Conservation (phyloP, 2,329 filamentous ascomycete genomes). For the Celoporthe dispersa region DNA sequence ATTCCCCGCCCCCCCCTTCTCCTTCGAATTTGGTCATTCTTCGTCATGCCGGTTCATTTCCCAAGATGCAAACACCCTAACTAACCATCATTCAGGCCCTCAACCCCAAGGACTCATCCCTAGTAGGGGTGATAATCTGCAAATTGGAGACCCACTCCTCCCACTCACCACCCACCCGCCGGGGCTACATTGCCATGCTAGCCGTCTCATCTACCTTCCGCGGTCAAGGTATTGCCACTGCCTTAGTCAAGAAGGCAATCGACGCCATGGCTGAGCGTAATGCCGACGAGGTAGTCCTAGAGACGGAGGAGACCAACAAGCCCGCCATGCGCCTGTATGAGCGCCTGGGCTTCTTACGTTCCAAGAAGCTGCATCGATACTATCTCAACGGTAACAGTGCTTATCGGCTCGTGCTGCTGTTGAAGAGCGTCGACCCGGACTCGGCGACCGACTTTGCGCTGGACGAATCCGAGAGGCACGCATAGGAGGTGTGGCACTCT, state of each 20-base stretch:
- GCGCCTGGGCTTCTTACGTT: slow-evolving; percentile 85
- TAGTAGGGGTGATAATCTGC: slow-evolving; percentile 91
- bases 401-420: slow-evolving; percentile 81
- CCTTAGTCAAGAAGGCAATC: slow-evolving; percentile 86
- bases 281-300: slow-evolving; percentile 93
- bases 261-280: slow-evolving; percentile 83
- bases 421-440: slow-evolving; percentile 61
- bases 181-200: slow-evolving; percentile 98
- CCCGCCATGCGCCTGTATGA: slow-evolving; percentile 93
- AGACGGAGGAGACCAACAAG: slow-evolving; percentile 92
- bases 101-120: slow-evolving; percentile 61
- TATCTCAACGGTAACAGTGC: slow-evolving; percentile 97
- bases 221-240: slow-evolving; percentile 85
- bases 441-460: slow-evolving; percentile 41
- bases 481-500: slow-evolving; percentile 11
- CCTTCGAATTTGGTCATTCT: neutral
- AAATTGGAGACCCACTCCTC: slow-evolving; percentile 91
- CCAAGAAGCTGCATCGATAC: slow-evolving; percentile 91
- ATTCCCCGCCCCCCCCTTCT: slow-evolving; percentile 28
- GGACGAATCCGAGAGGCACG: slow-evolving; percentile 36
- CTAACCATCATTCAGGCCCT: slow-evolving; percentile 51
- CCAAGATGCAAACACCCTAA: neutral
- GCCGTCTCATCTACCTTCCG: slow-evolving; percentile 83
- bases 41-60: slow-evolving; percentile 23
- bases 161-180: slow-evolving; percentile 72